These are phyloP conservation scores for Nannochloropsis gaditana DNA, from an alignment of 108 stramenopile genomes.

Conservation along the genomic window DNA sequence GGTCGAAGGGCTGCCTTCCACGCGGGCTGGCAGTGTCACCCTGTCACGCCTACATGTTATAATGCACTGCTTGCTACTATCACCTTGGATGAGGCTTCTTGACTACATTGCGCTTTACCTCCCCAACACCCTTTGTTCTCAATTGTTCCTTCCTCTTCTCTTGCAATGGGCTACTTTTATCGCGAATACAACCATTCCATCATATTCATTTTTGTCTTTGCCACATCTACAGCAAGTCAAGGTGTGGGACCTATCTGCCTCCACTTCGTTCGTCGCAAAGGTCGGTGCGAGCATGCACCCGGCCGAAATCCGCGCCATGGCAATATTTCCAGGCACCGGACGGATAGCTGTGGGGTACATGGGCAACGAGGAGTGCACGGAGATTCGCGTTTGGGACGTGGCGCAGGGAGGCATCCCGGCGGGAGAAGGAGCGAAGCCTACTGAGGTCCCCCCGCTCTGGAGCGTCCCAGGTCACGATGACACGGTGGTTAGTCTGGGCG, in stretches of 20 bases:
- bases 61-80: too few relatives aligned
- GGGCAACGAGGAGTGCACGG: neutral
- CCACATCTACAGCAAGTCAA: neutral
- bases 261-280: neutral
- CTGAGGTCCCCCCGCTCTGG: neutral
- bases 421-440: neutral
- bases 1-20: neutral
- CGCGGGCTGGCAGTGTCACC: too few relatives aligned
- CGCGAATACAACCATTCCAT: neutral
- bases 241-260: neutral
- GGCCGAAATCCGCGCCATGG: constrained; percentile 17
- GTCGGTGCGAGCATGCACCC: neutral
- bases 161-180: neutral
- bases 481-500: neutral
- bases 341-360: neutral
- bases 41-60: too few relatives aligned
- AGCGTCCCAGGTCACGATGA: constrained; percentile 11
- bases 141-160: neutral
- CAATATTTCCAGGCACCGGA: neutral
- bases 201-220: neutral
- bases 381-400: neutral
- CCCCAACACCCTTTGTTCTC: too few relatives aligned
- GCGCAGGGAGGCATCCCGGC: neutral
- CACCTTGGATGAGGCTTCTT: too few relatives aligned
- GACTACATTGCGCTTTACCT: too few relatives aligned